These are phyloP conservation scores for Russula abietina DNA, from an alignment of 768 basidiomycete species.

Conservation along the genomic window DNA sequence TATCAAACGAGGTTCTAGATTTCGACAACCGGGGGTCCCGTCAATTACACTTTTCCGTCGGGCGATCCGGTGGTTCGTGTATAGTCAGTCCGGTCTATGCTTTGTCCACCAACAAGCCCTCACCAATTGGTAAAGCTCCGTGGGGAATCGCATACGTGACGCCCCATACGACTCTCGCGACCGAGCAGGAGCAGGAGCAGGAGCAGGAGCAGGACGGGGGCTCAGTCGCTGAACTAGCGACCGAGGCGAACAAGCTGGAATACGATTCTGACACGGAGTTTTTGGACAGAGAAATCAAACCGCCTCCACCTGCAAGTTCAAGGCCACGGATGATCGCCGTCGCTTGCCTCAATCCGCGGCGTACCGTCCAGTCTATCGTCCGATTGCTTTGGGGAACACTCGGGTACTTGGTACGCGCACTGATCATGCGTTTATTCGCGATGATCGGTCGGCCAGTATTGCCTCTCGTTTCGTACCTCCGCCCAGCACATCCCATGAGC, in stretches of 20 bases:
- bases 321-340: neutral
- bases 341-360: constrained; percentile 10
- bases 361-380: constrained; percentile 15
- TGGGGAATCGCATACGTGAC: constrained; percentile 36
- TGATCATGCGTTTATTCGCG: constrained; percentile 20
- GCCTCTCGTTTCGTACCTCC: constrained; percentile 1
- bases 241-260: constrained; percentile 10
- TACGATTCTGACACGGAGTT: constrained; percentile 17
- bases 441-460: constrained; percentile 10
- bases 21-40: constrained; percentile 16
- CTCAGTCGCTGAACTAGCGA: neutral
- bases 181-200: constrained; percentile 10
- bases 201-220: constrained; percentile 2
- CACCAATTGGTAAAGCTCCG: constrained; percentile 19
- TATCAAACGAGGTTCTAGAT: constrained; percentile 4
- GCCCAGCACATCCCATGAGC: neutral
- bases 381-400: constrained; percentile 21
- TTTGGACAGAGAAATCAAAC: constrained; percentile 17
- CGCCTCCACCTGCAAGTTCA: neutral
- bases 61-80: constrained; percentile 30
- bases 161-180: constrained; percentile 27
- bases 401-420: constrained; percentile 13
- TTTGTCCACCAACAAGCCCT: constrained; percentile 21
- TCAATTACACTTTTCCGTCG: constrained; percentile 28
- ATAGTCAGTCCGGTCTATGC: constrained; percentile 30